A percentile compares a stretch with the other conserved stretches of the same genome.
These are phyloP conservation scores for Oehlia diaphana DNA, from an alignment of 192 early-diverging fungal genomes.

Conservation along the genomic window DNA sequence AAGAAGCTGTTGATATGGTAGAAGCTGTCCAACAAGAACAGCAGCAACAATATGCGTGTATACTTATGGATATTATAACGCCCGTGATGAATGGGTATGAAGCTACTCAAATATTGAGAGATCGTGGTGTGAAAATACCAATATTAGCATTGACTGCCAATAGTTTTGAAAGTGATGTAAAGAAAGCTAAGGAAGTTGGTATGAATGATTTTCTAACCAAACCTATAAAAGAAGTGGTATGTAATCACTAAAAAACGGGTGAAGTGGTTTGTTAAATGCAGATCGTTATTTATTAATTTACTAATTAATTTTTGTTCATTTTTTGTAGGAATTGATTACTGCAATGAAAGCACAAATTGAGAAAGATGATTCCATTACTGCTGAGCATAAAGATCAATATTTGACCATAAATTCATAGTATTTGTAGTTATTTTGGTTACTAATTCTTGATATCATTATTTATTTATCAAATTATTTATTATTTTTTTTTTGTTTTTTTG, in stretches of 20 bases:
- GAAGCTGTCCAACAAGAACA: background rate
- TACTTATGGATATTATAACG: constrained; percentile 19
- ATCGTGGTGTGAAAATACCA: background rate
- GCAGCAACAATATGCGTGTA: background rate
- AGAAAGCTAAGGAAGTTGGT: background rate
- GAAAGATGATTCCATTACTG: background rate
- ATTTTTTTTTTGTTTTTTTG: too few relatives aligned
- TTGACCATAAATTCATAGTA: background rate
- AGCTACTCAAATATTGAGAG: constrained; percentile 7
- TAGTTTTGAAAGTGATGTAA: constrained; percentile 15
- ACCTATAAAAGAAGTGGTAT: background rate
- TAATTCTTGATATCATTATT: background rate
- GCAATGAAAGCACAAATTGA: background rate
- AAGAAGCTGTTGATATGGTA: constrained; percentile 30
- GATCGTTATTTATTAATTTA: background rate
- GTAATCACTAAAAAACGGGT: background rate
- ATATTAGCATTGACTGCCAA: constrained; percentile 18
- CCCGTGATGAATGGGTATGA: constrained; percentile 21
- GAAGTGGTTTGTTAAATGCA: background rate
- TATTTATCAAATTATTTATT: too few relatives aligned
- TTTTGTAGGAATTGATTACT: background rate
- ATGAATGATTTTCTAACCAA: constrained; percentile 12
- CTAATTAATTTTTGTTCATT: background rate
- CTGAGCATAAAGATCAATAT: background rate
- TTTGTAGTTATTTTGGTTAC: background rate